Evolutionary conservation across 148 eudicot species (phyloP), one percentile per base, ranked within the genome.

Genomic region (Fagopyrum tataricum): DNA sequence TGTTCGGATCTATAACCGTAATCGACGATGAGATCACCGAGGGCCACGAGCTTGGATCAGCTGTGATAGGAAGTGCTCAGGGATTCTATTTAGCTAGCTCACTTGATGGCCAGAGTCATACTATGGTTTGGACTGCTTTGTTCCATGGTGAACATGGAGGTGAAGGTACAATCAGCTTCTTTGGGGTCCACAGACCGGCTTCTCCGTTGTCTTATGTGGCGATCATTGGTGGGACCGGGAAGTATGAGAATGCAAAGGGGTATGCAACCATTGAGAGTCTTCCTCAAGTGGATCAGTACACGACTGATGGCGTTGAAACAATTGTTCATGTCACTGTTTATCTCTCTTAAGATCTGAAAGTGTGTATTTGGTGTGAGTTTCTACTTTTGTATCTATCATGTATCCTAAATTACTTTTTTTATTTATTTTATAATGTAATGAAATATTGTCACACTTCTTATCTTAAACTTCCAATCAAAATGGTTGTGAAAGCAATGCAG

Each of bases 61-160:
- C 79, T 0, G 89, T 90, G 24, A 67, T 91, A 0, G 99, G 99
- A 0, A 75, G 69, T 7, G 96, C 84, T 0, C 96, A 95, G 77
- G 99, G 99, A 11, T 90, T 95, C 61, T 95, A 95, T 83, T 67
- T 95, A 6, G 84, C 96, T 49, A 91, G 99, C 81, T 95, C 99
- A 1, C 71, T 84, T 3, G 97, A 95, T 15, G 99, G 97, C 0
- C 85, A 85, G 23, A 91, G 92, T 75, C 99, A 95, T 80, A 95
- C 99, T 0, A 79, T 95, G 64, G 92, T 85, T 2, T 78, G 88
- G 53, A 95, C 99, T 0, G 89, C 92, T 1, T 12, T 86, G 62
- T 82, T 95, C 72, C 96, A 87, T 20, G 89, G 88, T 0, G 86
- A 71, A 4, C 76, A 82, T 24, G 83, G 48, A 0, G 83, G 76